A percentile compares a stretch with the other conserved stretches of the same genome.
Conservation (phyloP, 2,329 filamentous ascomycete species). For the Leptosphaerulina australis region DNA sequence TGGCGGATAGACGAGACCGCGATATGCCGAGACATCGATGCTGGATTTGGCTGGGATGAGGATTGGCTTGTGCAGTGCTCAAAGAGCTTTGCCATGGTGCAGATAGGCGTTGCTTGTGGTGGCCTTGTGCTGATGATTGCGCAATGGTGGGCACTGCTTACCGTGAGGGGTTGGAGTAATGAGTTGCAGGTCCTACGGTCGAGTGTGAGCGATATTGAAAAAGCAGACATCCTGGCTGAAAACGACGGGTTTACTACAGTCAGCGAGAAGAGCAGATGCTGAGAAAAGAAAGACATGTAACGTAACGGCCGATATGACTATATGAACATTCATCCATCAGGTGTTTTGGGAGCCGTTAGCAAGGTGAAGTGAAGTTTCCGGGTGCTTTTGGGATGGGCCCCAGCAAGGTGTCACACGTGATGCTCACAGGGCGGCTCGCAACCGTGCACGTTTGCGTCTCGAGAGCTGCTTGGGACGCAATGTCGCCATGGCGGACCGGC, state of each 20-base stretch:
- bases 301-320: slow-evolving; percentile 15
- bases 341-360: not conserved
- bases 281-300: slow-evolving; percentile 8
- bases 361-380: not conserved
- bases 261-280: slow-evolving; percentile 17
- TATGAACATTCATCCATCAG: not conserved
- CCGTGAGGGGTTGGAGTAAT: slow-evolving; percentile 38
- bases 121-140: slow-evolving; percentile 36
- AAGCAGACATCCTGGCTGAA: slow-evolving; percentile 14
- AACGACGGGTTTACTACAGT: slow-evolving; percentile 1
- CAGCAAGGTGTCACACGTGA: not conserved
- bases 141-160: slow-evolving; percentile 45
- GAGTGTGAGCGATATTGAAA: slow-evolving; percentile 24
- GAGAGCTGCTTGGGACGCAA: not conserved
- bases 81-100: slow-evolving; percentile 31
- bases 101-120: slow-evolving; percentile 29
- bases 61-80: slow-evolving; percentile 39
- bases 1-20: slow-evolving; percentile 29
- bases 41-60: slow-evolving; percentile 37
- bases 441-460: not conserved
- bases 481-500: slow-evolving; percentile 24
- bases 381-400: not conserved
- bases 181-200: slow-evolving; percentile 16
- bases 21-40: slow-evolving; percentile 37
- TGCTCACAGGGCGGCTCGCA: not conserved